phyloP scores from a whole-genome alignment of 2,329 filamentous ascomycete genomes.

The Massarina eburnea region DNA sequence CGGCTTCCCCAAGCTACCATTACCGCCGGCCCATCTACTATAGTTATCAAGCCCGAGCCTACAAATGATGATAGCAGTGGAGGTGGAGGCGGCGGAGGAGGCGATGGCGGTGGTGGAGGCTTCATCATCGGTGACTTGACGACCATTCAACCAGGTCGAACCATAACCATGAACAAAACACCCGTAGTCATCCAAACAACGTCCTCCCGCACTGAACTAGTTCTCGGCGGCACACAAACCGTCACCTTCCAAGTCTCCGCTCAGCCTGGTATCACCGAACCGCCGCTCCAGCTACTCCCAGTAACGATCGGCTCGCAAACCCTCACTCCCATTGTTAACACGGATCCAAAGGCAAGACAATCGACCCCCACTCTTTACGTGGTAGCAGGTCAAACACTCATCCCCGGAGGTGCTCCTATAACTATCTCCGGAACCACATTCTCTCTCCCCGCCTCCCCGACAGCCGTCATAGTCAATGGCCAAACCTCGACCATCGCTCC shows the following conservation, averaged over 20 bases:
- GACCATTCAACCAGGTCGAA: conserved; percentile 21
- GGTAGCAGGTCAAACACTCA: conserved; percentile 34
- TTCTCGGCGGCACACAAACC: conserved; percentile 22
- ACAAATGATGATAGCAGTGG: conserved; percentile 5
- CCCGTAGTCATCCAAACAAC: conserved; percentile 30
- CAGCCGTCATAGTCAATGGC: conserved; percentile 41
- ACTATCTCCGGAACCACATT: conserved; percentile 40
- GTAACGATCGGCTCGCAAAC: conserved; percentile 14
- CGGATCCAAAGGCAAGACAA: neutral
- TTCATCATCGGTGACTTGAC: conserved; percentile 21
- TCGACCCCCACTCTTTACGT: conserved; percentile 18
- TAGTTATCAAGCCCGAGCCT: conserved; percentile 17
- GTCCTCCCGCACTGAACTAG: conserved; percentile 19
- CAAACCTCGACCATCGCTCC: conserved; percentile 23
- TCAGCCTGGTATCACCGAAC: conserved; percentile 16
- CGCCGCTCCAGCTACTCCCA: conserved; percentile 15
- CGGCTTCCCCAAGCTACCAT: conserved; percentile 12
- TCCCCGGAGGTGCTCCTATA: conserved; percentile 37
- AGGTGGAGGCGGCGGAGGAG: too few species aligned
- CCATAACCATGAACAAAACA: conserved; percentile 23
- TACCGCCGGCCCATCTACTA: conserved; percentile 16
- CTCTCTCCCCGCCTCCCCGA: conserved; percentile 36
- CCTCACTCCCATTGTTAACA: conserved; percentile 4
- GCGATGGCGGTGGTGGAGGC: neutral
- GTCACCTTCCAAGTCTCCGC: conserved; percentile 12